phyloP scores from a whole-genome alignment of 805 yeast species.

The Monosporozyma solicola region DNA sequence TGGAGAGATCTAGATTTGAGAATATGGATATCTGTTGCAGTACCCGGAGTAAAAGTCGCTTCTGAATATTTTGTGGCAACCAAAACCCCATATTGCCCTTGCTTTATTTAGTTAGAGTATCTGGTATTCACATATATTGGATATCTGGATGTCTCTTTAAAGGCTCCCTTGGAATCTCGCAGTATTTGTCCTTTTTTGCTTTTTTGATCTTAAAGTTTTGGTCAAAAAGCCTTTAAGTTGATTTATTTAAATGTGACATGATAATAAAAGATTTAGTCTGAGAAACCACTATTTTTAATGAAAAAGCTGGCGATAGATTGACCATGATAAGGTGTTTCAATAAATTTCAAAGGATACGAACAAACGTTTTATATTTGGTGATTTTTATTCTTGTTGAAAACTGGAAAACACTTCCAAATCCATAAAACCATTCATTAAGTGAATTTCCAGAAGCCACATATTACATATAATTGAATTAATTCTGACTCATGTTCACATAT shows the following conservation, averaged over 20 bases:
- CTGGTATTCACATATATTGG: background rate
- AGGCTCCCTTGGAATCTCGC: background rate
- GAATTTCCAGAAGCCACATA: no score
- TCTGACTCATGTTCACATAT: background rate
- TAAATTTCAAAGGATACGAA: no score
- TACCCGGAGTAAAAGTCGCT: conserved; percentile 68
- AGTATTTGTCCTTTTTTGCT: background rate
- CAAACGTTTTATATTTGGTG: no score
- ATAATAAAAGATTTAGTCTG: no score
- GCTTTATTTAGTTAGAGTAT: background rate
- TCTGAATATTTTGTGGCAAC: conserved; percentile 82
- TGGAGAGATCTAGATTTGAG: conserved; percentile 72
- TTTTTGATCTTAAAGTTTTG: background rate
- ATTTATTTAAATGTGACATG: background rate
- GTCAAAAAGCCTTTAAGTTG: background rate
- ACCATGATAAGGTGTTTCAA: no score
- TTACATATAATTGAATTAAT: no score
- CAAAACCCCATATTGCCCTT: conserved; percentile 33
- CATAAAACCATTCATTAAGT: no score
- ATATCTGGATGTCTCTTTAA: background rate
- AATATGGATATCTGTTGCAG: conserved; percentile 74
- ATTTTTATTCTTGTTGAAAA: no score
- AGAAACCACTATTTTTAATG: no score
- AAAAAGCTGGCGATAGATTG: no score
- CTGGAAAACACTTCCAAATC: no score